Percentiles rank a stretch among this genome's conserved stretches.
Evolutionary conservation across 2,329 filamentous ascomycete genomes (phyloP).

Genomic region (Xylaria sp.): DNA sequence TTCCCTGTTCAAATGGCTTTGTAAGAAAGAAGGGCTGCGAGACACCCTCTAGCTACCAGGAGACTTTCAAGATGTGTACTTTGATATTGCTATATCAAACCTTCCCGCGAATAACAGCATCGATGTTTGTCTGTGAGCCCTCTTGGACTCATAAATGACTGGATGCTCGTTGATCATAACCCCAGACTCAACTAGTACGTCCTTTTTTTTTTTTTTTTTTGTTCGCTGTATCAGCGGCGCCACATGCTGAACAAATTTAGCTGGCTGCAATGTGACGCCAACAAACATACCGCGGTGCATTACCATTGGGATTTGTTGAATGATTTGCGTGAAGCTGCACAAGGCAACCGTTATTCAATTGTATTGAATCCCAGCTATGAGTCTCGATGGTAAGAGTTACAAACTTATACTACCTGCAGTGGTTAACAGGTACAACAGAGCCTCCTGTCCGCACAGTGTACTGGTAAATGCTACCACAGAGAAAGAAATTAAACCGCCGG

Average conservation of each 20-base stretch:
- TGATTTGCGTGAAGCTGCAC: neutral
- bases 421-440: conserved; percentile 9
- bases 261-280: neutral
- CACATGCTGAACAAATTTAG: neutral
- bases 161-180: neutral
- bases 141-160: neutral
- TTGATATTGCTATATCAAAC: neutral
- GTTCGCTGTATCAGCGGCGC: neutral
- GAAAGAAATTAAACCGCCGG: conserved; percentile 1
- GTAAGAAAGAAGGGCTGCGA: neutral
- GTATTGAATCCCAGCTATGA: conserved; percentile 9
- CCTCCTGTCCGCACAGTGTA: conserved; percentile 3
- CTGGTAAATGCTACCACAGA: conserved; percentile 2
- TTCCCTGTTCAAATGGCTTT: conserved; percentile 12
- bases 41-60: neutral
- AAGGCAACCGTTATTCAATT: neutral
- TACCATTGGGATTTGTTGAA: conserved; percentile 5
- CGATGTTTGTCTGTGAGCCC: neutral
- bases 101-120: neutral
- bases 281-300: neutral
- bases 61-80: neutral
- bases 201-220: no score
- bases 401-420: conserved; percentile 13
- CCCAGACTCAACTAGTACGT: neutral
- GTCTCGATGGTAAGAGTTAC: neutral